Conservation (phyloP, 2,329 filamentous ascomycete species). For the Fusarium camptoceras region DNA sequence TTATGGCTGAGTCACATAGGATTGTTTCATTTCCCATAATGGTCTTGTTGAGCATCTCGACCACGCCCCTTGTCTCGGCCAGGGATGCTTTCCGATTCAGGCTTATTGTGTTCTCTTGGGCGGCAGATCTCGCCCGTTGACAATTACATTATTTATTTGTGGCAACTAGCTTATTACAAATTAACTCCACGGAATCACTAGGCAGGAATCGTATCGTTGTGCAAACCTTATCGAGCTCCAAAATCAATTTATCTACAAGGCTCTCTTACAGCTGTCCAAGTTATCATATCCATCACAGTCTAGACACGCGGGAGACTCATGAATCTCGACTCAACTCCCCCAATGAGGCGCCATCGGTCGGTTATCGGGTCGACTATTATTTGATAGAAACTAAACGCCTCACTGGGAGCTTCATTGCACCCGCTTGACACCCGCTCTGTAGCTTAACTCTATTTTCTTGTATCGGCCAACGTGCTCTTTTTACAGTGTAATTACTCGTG, state of each 20-base stretch:
- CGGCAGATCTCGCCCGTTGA: not conserved
- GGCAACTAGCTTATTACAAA: constrained; percentile 31
- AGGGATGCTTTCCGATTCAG: not conserved
- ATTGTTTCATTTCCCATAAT: constrained; percentile 28
- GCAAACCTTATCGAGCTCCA: constrained; percentile 4
- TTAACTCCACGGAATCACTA: not conserved
- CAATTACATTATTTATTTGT: constrained; percentile 24
- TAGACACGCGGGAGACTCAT: not conserved
- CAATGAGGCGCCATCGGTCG: not conserved
- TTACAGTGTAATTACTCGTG: not conserved
- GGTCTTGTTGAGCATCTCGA: not conserved
- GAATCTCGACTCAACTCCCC: constrained; percentile 1
- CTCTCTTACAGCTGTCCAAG: not conserved
- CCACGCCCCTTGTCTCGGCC: not conserved
- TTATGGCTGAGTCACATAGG: not conserved
- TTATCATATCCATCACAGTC: not conserved
- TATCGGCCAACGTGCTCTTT: not conserved
- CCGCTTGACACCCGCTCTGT: not conserved
- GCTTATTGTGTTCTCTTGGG: not conserved
- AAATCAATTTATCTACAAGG: constrained; percentile 12
- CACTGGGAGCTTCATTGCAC: constrained; percentile 1
- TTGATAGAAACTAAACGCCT: constrained; percentile 9
- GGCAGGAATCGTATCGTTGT: not conserved
- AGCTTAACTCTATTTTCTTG: not conserved
- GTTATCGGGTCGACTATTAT: not conserved